Percentiles rank a stretch among this genome's conserved stretches.
Evolutionary conservation across 306 rosid genomes (phyloP).

Genomic region (Luffa acutangula): DNA sequence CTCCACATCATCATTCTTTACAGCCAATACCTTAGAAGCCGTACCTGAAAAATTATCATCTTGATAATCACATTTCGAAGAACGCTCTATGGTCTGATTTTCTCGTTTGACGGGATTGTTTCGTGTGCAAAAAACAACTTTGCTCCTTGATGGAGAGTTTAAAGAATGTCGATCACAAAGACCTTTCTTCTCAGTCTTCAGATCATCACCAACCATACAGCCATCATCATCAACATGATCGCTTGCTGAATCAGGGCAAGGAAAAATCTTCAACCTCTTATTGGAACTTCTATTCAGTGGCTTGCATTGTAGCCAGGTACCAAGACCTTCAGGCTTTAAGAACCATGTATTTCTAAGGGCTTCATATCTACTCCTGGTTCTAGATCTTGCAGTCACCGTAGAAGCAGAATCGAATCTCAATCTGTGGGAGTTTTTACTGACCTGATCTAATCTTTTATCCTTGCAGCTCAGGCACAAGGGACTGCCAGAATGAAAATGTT

Average conservation of each 20-base stretch:
- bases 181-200: conserved; percentile 14
- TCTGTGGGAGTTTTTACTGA: conserved; percentile 12
- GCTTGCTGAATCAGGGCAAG: conserved; percentile 14
- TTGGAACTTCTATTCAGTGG: conserved; percentile 16
- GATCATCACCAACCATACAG: conserved; percentile 4
- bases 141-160: neutral
- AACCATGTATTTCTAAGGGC: conserved; percentile 43
- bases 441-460: conserved; percentile 5
- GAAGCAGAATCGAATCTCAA: conserved; percentile 13
- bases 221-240: conserved; percentile 12
- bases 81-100: neutral
- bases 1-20: conserved; percentile 6
- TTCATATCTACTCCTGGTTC: conserved; percentile 29
- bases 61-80: neutral
- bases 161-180: conserved; percentile 1
- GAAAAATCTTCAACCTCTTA: conserved; percentile 24
- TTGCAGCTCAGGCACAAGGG: conserved; percentile 13
- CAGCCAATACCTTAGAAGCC: conserved; percentile 1
- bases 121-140: neutral
- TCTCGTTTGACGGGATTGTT: neutral
- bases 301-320: conserved; percentile 16
- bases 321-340: conserved; percentile 23
- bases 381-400: conserved; percentile 12
- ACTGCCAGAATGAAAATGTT: conserved; percentile 3
- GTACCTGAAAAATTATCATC: neutral